Evolutionary conservation across 1,284 basidiomycete species (phyloP).

Genomic region (Porodaedalea pini): DNA sequence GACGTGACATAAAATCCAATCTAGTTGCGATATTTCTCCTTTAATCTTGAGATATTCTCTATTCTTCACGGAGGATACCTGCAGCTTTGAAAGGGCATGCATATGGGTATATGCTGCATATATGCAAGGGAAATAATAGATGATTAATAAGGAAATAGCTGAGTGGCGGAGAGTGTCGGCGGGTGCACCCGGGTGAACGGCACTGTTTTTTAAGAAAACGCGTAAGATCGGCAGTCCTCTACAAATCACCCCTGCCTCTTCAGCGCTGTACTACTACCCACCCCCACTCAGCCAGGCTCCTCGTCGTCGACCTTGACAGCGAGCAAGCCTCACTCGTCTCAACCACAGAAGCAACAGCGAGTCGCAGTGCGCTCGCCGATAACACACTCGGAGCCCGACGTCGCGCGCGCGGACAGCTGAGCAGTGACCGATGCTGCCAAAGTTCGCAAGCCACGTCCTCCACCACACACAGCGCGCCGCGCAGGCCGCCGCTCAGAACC

Average conservation of each 20-base stretch:
- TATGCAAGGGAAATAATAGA: neutral
- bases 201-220: neutral
- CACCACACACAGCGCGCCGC: slow-evolving; percentile 73
- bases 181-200: neutral
- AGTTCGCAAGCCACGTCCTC: slow-evolving; percentile 71
- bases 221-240: neutral
- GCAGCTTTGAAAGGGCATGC: too few species aligned
- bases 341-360: neutral
- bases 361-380: neutral
- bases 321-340: neutral
- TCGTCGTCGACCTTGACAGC: neutral
- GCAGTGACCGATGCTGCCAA: slow-evolving; percentile 60
- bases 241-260: neutral
- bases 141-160: neutral
- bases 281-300: slow-evolving; percentile 1
- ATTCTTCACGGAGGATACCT: too few species aligned
- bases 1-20: too few species aligned
- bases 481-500: slow-evolving; percentile 59
- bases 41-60: too few species aligned
- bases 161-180: neutral
- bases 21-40: too few species aligned
- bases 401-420: neutral
- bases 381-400: neutral
- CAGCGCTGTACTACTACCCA: neutral
- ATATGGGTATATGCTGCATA: neutral